phyloP scores from a whole-genome alignment of 192 early-diverging fungal species.

The Backusella macrospora region DNA sequence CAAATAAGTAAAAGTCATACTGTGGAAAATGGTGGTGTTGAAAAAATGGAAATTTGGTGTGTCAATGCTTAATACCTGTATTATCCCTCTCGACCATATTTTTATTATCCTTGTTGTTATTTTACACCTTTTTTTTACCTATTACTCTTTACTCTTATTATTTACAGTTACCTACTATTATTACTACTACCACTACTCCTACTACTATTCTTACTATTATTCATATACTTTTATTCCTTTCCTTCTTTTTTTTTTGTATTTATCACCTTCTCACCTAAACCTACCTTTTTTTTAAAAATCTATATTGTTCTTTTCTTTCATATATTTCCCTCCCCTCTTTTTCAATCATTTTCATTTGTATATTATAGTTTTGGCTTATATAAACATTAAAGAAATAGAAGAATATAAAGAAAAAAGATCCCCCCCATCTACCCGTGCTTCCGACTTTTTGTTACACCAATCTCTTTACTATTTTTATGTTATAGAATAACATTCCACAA shows the following conservation, averaged over 20 bases:
- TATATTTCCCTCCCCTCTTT: neutral
- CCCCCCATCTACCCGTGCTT: neutral
- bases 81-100: neutral
- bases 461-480: neutral
- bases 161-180: neutral
- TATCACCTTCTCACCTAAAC: constrained; percentile 5
- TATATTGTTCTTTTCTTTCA: neutral
- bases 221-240: neutral
- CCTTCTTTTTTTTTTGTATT: constrained; percentile 8
- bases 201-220: neutral
- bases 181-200: neutral
- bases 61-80: constrained; percentile 4
- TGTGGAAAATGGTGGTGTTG: constrained; percentile 44
- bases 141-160: neutral
- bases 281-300: too few species aligned
- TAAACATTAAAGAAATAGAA: constrained; percentile 15
- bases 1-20: constrained; percentile 54
- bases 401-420: constrained; percentile 1
- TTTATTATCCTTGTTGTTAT: neutral
- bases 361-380: constrained; percentile 15
- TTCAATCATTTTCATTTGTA: constrained; percentile 9
- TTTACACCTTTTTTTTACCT: neutral
- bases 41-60: constrained; percentile 64
- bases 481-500: constrained; percentile 7
- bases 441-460: neutral